These are phyloP conservation scores for Pseudozyma thailandica DNA, from an alignment of 1,284 basidiomycete species.

Conservation along the genomic window DNA sequence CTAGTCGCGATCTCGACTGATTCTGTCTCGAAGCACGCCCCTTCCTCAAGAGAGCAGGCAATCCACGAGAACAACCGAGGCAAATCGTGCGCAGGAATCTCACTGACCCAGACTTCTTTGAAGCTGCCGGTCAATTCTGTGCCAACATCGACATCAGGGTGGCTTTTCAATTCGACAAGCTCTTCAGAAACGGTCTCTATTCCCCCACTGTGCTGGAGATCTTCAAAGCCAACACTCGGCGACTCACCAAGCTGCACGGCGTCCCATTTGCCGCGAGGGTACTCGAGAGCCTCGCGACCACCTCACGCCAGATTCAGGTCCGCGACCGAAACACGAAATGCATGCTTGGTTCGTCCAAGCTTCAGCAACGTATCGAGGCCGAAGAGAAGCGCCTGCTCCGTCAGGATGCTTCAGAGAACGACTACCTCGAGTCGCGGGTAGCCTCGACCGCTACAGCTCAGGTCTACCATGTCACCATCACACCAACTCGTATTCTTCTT, in stretches of 20 bases:
- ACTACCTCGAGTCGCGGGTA: slow-evolving; percentile 4
- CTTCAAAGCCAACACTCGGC: slow-evolving; percentile 14
- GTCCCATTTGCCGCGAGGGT: slow-evolving; percentile 18
- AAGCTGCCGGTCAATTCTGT: slow-evolving; percentile 14
- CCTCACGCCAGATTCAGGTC: slow-evolving; percentile 21
- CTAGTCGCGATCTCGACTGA: slow-evolving; percentile 22
- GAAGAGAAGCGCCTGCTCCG: slow-evolving; percentile 20
- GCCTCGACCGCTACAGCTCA: slow-evolving; percentile 20
- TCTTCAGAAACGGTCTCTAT: slow-evolving; percentile 30
- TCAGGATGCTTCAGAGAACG: slow-evolving; percentile 3
- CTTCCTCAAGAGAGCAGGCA: slow-evolving; percentile 29
- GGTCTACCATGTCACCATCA: slow-evolving; percentile 36
- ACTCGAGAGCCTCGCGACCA: slow-evolving; percentile 16
- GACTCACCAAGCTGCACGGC: slow-evolving; percentile 15
- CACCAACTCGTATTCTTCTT: slow-evolving; percentile 21
- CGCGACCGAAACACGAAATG: slow-evolving; percentile 23
- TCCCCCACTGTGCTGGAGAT: slow-evolving; percentile 25
- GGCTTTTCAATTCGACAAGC: slow-evolving; percentile 34
- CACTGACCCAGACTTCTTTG: slow-evolving; percentile 15
- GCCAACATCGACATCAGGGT: slow-evolving; percentile 19
- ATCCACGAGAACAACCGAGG: slow-evolving; percentile 10
- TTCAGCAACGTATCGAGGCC: slow-evolving; percentile 12
- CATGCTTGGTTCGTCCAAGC: slow-evolving; percentile 15
- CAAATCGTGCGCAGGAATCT: slow-evolving; percentile 19
- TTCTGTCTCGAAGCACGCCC: slow-evolving; percentile 27